phyloP scores from a whole-genome alignment of 345 rosid species.

The Schrenkiella parvula region DNA sequence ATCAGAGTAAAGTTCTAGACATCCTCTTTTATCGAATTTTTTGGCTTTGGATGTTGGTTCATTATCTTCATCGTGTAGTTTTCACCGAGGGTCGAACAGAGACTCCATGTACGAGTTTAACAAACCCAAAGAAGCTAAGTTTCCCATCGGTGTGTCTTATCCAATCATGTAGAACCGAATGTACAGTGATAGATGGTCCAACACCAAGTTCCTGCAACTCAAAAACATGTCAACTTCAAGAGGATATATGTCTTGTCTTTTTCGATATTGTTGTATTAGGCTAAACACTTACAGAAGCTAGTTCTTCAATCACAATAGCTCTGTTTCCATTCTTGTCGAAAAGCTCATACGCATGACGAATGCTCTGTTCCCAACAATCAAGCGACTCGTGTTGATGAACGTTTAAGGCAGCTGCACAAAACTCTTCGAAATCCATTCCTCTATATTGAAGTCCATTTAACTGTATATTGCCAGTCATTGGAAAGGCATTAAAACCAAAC shows the following conservation, averaged over 20 bases:
- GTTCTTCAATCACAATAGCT: constrained; percentile 80
- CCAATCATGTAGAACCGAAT: constrained; percentile 87
- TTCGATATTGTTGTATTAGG: not conserved
- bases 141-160: constrained; percentile 81
- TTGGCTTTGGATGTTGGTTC: not conserved
- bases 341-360: constrained; percentile 65
- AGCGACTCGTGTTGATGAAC: constrained; percentile 88
- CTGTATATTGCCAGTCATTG: constrained; percentile 33
- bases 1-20: constrained; percentile 1
- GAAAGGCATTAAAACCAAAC: not conserved
- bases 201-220: constrained; percentile 86
- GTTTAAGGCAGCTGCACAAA: constrained; percentile 80
- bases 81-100: constrained; percentile 46
- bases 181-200: constrained; percentile 78
- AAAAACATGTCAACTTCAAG: not conserved
- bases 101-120: constrained; percentile 74
- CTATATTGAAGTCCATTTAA: constrained; percentile 66
- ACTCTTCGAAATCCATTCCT: constrained; percentile 93
- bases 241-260: not conserved
- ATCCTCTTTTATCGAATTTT: not conserved
- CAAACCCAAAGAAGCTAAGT: constrained; percentile 83
- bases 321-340: constrained; percentile 86
- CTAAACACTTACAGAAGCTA: constrained; percentile 67
- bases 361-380: constrained; percentile 81
- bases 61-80: constrained; percentile 22